Percentiles rank a stretch among this genome's conserved stretches.
phyloP scores from a whole-genome alignment of 805 yeast genomes.

The Lipomyces starkeyi region DNA sequence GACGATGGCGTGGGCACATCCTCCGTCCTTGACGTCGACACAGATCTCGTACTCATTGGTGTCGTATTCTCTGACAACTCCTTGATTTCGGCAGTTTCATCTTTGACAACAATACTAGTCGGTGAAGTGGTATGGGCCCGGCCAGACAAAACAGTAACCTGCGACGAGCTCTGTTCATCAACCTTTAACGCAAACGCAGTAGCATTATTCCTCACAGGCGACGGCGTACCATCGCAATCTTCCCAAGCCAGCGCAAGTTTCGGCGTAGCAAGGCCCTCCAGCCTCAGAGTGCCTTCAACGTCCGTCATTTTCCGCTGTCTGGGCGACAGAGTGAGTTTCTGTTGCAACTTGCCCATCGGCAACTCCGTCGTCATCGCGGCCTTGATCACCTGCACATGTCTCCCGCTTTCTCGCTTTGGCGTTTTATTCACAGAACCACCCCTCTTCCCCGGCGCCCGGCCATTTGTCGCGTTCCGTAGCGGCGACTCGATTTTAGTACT shows the following conservation, averaged over 20 bases:
- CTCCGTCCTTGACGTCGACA: neutral
- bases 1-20: neutral
- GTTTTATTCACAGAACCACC: neutral
- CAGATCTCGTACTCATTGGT: conserved; percentile 1
- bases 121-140: neutral
- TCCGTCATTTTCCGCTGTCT: neutral
- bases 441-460: neutral
- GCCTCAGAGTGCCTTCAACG: neutral
- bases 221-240: neutral
- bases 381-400: neutral
- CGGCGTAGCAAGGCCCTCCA: neutral
- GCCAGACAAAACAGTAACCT: neutral
- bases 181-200: neutral
- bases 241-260: neutral
- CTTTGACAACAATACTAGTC: neutral
- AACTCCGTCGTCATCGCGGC: neutral
- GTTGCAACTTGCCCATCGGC: neutral
- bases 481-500: neutral
- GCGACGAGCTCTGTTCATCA: neutral
- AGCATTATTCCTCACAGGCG: neutral
- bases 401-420: neutral
- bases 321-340: neutral
- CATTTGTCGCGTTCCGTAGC: neutral
- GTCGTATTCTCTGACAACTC: neutral
- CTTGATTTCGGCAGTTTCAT: neutral